phyloP scores from a whole-genome alignment of 2,329 filamentous ascomycete species.

The Cercospora berteroae region DNA sequence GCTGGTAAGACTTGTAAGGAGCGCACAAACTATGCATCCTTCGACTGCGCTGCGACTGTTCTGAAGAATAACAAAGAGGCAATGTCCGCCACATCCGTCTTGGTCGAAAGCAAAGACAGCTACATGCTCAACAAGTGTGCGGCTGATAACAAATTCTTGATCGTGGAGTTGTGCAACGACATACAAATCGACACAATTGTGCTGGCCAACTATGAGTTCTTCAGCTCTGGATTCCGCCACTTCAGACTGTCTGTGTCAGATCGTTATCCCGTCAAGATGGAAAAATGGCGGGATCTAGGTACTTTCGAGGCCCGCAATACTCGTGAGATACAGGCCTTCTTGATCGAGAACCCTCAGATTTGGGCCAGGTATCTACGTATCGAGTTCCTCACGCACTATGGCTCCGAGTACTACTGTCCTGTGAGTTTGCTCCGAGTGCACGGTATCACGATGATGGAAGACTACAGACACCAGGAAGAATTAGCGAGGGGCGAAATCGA shows the following conservation, averaged over 20 bases:
- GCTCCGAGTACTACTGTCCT: constrained; percentile 95
- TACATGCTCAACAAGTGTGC: constrained; percentile 96
- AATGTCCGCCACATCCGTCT: constrained; percentile 81
- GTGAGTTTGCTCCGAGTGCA: constrained; percentile 87
- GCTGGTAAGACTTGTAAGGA: constrained; percentile 98
- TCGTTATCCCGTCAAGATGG: constrained; percentile 85
- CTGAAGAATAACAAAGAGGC: constrained; percentile 84
- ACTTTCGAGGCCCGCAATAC: constrained; percentile 90
- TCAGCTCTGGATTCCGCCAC: constrained; percentile 90
- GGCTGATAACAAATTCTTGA: constrained; percentile 84
- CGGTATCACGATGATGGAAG: constrained; percentile 89
- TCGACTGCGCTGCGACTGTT: constrained; percentile 91
- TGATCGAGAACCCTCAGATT: constrained; percentile 90
- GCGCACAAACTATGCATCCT: constrained; percentile 94
- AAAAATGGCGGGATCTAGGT: constrained; percentile 87
- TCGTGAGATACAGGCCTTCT: constrained; percentile 88
- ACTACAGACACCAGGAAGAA: constrained; percentile 85
- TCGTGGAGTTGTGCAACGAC: constrained; percentile 86
- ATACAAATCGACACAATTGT: constrained; percentile 90
- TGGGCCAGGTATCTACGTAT: constrained; percentile 92
- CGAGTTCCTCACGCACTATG: constrained; percentile 90
- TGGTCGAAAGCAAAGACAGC: constrained; percentile 96
- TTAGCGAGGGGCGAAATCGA: constrained; percentile 54
- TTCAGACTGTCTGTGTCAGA: constrained; percentile 93
- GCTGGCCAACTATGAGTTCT: constrained; percentile 98